A percentile compares a stretch with the other conserved stretches of the same genome.
Evolutionary conservation across 192 early-diverging fungal species (phyloP).

Genomic region (Entomortierella beljakovae): DNA sequence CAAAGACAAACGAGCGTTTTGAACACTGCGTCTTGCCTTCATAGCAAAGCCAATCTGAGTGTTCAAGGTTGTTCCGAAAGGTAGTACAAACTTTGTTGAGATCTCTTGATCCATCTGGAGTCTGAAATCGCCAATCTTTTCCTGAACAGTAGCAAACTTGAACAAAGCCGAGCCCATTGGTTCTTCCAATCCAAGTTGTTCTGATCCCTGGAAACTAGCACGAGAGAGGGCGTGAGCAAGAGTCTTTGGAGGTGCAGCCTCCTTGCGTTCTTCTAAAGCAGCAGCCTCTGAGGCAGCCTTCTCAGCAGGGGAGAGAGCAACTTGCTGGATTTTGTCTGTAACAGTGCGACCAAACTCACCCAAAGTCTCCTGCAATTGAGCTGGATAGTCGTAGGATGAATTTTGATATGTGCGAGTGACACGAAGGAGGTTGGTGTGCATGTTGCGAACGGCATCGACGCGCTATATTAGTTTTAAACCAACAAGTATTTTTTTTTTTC

Average conservation of each 20-base stretch:
- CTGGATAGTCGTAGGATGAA: slow-evolving; percentile 82
- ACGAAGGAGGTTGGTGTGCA: slow-evolving; percentile 78
- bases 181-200: slow-evolving; percentile 80
- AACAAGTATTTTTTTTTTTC: background rate
- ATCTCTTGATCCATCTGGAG: slow-evolving; percentile 82
- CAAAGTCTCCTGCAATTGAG: slow-evolving; percentile 74
- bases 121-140: slow-evolving; percentile 86
- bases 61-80: slow-evolving; percentile 77
- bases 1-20: slow-evolving; percentile 82
- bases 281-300: slow-evolving; percentile 55
- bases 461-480: no score
- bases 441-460: slow-evolving; percentile 78
- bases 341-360: slow-evolving; percentile 79
- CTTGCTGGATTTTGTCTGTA: slow-evolving; percentile 68
- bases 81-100: slow-evolving; percentile 78
- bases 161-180: slow-evolving; percentile 88
- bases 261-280: slow-evolving; percentile 32
- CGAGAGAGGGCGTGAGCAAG: slow-evolving; percentile 82
- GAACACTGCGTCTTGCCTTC: slow-evolving; percentile 89
- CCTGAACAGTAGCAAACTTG: slow-evolving; percentile 88
- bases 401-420: slow-evolving; percentile 80
- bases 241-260: slow-evolving; percentile 64
- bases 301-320: slow-evolving; percentile 66
- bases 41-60: slow-evolving; percentile 82
- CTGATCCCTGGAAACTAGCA: slow-evolving; percentile 73